Base-by-base conservation (phyloP, 2,329 filamentous ascomycete genomes). In the Trichothecium sympodiale region DNA sequence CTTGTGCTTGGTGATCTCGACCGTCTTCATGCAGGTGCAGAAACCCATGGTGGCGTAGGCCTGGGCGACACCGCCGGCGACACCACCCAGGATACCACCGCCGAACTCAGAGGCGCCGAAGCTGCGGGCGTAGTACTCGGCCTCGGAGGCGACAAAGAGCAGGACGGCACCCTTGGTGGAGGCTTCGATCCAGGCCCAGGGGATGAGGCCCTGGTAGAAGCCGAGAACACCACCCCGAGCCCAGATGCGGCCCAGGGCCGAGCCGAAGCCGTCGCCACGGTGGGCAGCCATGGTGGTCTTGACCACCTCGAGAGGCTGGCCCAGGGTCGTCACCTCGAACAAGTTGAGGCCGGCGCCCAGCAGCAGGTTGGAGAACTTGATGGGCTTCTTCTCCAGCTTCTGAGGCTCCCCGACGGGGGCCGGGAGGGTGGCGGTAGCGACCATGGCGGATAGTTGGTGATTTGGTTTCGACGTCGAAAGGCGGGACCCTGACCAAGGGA, bases 11-110 rank as follows among this genome's bases (percentile, higher is more conserved):
- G 91, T 98, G 65, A 98, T 98, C 65, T 98, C 91, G 48, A 96
- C 91, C 45, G 91, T 98, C 80, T 98, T 98, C 91, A 98, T 98
- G 77, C 91, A 98, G 43, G 91, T 98, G 68, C 91, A 98, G 79
- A 98, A 98, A 49, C 91, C 91, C 89, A 98, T 98, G 60, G 91
- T 98, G 47, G 91, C 91, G 61, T 98, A 98, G 41, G 91, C 91
- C 69, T 98, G 91, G 32, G 89, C 91, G 40, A 98, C 79, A 73
- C 91, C 91, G 58, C 91, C 91, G 16, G 79, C 74, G 71, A 98
- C 86, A 62, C 91, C 91, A 54, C 91, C 91, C 23, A 71, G 58
- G 65, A 98, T 96, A 57, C 91, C 91, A 48, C 80, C 77, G 35
- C 83, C 70, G 61, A 98, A 96, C 61, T 93, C 82, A 52, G 73